phyloP scores from a whole-genome alignment of 805 yeast species.

The Kodamaea kakaduensis region DNA sequence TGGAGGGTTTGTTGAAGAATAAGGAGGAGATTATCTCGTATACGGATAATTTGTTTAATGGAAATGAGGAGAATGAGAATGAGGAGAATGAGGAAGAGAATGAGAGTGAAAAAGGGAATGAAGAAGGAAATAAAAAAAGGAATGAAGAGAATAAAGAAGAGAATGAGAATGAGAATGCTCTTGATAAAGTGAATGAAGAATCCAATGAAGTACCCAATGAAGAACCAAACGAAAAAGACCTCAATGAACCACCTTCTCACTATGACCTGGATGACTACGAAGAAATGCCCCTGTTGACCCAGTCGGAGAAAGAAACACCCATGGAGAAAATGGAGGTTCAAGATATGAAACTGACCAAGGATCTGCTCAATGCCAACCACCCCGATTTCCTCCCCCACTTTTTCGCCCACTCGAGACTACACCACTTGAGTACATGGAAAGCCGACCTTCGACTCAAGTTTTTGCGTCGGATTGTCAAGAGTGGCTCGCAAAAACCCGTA shows the following conservation, averaged over 20 bases:
- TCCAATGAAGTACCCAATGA: background rate
- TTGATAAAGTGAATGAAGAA: constrained; percentile 3
- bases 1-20: constrained; percentile 12
- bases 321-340: constrained; percentile 8
- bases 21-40: constrained; percentile 3
- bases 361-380: constrained; percentile 56
- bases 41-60: too few species aligned
- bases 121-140: background rate
- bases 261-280: constrained; percentile 2
- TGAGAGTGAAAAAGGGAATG: constrained; percentile 1
- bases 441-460: constrained; percentile 64
- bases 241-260: background rate
- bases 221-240: background rate
- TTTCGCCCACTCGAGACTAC: constrained; percentile 79
- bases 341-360: constrained; percentile 5
- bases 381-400: constrained; percentile 71
- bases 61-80: background rate
- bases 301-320: constrained; percentile 11
- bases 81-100: background rate
- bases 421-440: constrained; percentile 87
- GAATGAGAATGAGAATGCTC: constrained; percentile 1
- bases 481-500: constrained; percentile 11
- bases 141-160: constrained; percentile 3
- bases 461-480: constrained; percentile 42
- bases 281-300: constrained; percentile 13